Evolutionary conservation across 2,329 filamentous ascomycete genomes (phyloP), one percentile per base, ranked within the genome.

Genomic region (Capronia epimyces): DNA sequence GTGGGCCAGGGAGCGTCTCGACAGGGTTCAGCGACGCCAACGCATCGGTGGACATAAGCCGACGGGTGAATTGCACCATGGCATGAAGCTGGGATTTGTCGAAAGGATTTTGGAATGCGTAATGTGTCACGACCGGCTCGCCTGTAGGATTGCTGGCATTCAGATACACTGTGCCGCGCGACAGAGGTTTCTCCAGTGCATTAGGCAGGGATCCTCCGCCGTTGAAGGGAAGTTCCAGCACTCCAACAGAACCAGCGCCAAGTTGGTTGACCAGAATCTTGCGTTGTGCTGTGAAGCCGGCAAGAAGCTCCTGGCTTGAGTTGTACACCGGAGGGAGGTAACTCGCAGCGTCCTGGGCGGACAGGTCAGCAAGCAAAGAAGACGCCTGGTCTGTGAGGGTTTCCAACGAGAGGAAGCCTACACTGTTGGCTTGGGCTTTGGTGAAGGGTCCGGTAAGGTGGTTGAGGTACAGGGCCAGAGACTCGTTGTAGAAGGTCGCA

Each of bases 131-230:
- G 21, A 56, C 47, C 13, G 57, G 57, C 22, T 53, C 52, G 16
- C 40, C 48, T 13, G 9, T 39, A 16, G 57, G 57, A 42, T 58
- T 31, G 31, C 16, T 48, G 29, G 55, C 18, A 24, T 60, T 56
- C 37, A 60, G 31, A 29, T 53, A 47, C 12, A 60, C 49, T 8
- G 57, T 56, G 22, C 57, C 57, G 20, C 53, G 55, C 29, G 49
- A 54, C 2, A 60, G 46, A 18, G 57, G 57, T 36, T 60, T 58
- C 34, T 58, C 22, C 10, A 58, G 18, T n/a, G 55, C 56, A 27
- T 57, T 55, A 20, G 52, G 48, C 6, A 57, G 16, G 25, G 16
- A 8, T n/a, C 52, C 51, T 16, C 9, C 16, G 27, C 49, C 51
- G 6, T 18, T 13, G 31, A 55, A 49, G n/a, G 52, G 45, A n/a